Evolutionary conservation across 768 basidiomycete species (phyloP).

Genomic region (Asterophora lycoperdoides): DNA sequence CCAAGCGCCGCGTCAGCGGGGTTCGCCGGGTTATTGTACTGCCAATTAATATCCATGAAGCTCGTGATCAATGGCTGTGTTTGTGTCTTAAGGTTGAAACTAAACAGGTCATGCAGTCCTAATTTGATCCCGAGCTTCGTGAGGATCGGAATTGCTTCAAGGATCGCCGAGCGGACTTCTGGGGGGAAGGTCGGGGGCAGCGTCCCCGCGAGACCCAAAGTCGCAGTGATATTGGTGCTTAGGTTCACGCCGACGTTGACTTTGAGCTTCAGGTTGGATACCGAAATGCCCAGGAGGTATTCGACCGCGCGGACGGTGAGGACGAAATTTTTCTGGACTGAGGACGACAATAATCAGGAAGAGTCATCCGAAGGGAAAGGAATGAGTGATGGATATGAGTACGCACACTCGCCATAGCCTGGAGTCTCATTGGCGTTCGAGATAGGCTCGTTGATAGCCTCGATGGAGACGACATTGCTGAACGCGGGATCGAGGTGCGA

Average conservation of each 20-base stretch:
- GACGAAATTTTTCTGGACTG: constrained; percentile 72
- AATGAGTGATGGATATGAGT: background rate
- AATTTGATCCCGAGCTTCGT: constrained; percentile 24
- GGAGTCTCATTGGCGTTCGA: constrained; percentile 69
- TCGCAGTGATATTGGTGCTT: constrained; percentile 22
- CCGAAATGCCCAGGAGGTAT: constrained; percentile 49
- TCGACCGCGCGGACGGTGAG: constrained; percentile 64
- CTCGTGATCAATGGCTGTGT: constrained; percentile 32
- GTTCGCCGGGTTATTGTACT: constrained; percentile 63
- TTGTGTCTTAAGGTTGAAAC: constrained; percentile 3
- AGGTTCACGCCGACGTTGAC: background rate
- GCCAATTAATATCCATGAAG: constrained; percentile 83
- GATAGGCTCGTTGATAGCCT: constrained; percentile 77
- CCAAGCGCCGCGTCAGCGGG: constrained; percentile 66
- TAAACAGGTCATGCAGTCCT: constrained; percentile 3
- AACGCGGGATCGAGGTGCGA: constrained; percentile 69
- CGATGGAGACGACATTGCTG: constrained; percentile 59
- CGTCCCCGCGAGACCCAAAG: constrained; percentile 13
- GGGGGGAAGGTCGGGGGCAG: constrained; percentile 20
- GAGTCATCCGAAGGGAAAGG: too few species aligned
- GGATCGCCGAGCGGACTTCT: constrained; percentile 27
- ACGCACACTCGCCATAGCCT: constrained; percentile 63
- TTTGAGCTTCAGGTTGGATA: constrained; percentile 23
- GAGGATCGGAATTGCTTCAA: constrained; percentile 36
- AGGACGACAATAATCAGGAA: constrained; percentile 2